These are phyloP conservation scores for Moesziomyces antarcticus DNA, from an alignment of 1,284 basidiomycete species.

Conservation along the genomic window DNA sequence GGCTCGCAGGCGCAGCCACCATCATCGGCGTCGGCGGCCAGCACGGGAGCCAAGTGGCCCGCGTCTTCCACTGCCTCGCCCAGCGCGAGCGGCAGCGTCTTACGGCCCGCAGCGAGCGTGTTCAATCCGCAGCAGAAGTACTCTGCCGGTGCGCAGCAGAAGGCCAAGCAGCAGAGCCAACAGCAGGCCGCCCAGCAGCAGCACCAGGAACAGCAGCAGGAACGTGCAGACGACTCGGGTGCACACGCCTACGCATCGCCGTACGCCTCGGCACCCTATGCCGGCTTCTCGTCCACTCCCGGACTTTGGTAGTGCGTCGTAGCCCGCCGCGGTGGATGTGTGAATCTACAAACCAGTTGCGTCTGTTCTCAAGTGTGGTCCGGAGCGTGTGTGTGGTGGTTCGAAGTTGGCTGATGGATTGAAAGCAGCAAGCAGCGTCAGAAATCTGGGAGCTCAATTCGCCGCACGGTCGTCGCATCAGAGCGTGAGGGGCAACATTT, in stretches of 20 bases:
- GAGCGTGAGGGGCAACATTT: too few species aligned
- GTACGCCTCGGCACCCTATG: conserved; percentile 16
- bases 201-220: conserved; percentile 22
- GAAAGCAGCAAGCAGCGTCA: too few species aligned
- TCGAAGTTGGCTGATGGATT: too few species aligned
- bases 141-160: conserved; percentile 14
- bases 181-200: conserved; percentile 8
- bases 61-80: conserved; percentile 4
- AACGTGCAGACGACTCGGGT: conserved; percentile 3
- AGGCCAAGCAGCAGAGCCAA: conserved; percentile 21
- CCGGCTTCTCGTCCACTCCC: conserved; percentile 21
- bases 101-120: conserved; percentile 34
- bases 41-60: conserved; percentile 18
- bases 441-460: too few species aligned
- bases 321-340: neutral
- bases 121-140: conserved; percentile 38
- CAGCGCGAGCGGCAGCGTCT: conserved; percentile 18
- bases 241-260: conserved; percentile 11
- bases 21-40: neutral
- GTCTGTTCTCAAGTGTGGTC: too few species aligned
- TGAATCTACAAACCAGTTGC: too few species aligned
- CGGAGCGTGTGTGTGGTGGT: too few species aligned
- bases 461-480: too few species aligned
- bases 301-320: conserved; percentile 18
- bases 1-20: conserved; percentile 8